A percentile compares a stretch with the other conserved stretches of the same genome.
phyloP scores from a whole-genome alignment of 768 basidiomycete species.

The Pisolithus albus region DNA sequence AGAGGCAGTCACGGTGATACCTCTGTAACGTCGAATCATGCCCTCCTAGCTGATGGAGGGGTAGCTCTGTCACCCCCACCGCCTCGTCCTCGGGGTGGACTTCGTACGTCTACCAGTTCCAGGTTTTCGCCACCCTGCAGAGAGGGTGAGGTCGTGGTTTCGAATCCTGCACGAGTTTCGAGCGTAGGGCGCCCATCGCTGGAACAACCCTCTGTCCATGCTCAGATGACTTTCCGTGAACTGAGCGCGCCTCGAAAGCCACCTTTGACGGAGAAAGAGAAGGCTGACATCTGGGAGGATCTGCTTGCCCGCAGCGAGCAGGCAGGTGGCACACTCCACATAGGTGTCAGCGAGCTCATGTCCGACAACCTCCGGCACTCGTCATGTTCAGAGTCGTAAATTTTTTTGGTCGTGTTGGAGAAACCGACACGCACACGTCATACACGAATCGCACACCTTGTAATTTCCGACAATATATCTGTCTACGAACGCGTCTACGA shows the following conservation, averaged over 20 bases:
- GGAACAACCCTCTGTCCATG: conserved; percentile 14
- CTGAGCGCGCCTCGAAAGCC: conserved; percentile 30
- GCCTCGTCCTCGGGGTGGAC: conserved; percentile 11
- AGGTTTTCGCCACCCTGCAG: conserved; percentile 1
- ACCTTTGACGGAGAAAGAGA: conserved; percentile 59
- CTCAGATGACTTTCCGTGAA: conserved; percentile 44
- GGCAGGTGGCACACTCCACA: conserved; percentile 69
- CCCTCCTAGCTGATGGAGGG: conserved; percentile 14
- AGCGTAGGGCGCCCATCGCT: not conserved
- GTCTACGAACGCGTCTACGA: not conserved
- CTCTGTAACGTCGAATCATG: conserved; percentile 25
- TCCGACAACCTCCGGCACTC: conserved; percentile 40
- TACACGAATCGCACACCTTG: not conserved
- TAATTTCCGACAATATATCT: not conserved
- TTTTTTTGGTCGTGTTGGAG: not conserved
- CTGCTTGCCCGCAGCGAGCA: conserved; percentile 55
- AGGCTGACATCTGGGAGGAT: conserved; percentile 65
- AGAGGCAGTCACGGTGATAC: conserved; percentile 11
- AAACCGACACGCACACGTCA: not conserved
- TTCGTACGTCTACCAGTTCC: conserved; percentile 10
- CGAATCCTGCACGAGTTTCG: not conserved
- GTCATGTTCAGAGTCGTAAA: conserved; percentile 15
- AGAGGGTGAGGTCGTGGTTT: not conserved
- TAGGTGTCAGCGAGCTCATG: conserved; percentile 39
- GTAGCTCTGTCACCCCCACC: conserved; percentile 24